phyloP scores from a whole-genome alignment of 345 rosid species.

The rapeseed (Brassica napus) region Da-Ae NC_063442.1:15340501-15341000 shows the following conservation, averaged over 20 bases:
- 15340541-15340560: conserved; percentile 31
- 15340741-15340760: neutral
- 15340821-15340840: neutral
- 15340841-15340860: neutral
- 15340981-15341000: neutral
- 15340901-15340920: neutral
- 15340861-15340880: neutral
- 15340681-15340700: conserved; percentile 3
- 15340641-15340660: neutral
- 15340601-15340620: conserved; percentile 6
- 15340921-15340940: neutral
- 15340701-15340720: neutral
- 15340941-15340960: neutral
- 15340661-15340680: neutral
- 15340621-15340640: neutral
- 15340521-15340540: conserved; percentile 23
- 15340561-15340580: conserved; percentile 13
- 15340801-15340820: neutral
- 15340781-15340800: neutral
- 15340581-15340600: conserved; percentile 3
- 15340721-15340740: neutral
- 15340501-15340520: conserved; percentile 14
- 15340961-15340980: neutral
- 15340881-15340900: neutral
- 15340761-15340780: neutral